phyloP scores from a whole-genome alignment of 2,329 filamentous ascomycete genomes.

The Thermoascus crustaceus region DNA sequence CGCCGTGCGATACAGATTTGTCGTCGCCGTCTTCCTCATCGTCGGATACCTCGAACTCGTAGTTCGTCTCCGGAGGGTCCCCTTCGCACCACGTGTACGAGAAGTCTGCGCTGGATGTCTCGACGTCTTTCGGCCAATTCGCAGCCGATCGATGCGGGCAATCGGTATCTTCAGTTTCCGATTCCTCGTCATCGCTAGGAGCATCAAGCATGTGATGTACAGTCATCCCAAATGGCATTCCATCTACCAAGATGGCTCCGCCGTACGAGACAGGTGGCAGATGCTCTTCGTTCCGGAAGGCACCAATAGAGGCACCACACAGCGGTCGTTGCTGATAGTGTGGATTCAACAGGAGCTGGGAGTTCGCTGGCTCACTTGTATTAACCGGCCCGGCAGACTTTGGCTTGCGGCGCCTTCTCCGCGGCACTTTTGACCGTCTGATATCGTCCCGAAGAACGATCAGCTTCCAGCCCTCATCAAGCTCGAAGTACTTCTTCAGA shows the following conservation, averaged over 20 bases:
- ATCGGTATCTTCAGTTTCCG: constrained; percentile 27
- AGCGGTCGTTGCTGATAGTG: constrained; percentile 69
- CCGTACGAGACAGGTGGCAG: constrained; percentile 87
- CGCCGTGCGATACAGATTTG: constrained; percentile 27
- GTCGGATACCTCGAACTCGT: constrained; percentile 47
- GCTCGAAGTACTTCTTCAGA: constrained; percentile 50
- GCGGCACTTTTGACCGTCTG: constrained; percentile 45
- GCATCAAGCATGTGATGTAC: constrained; percentile 91
- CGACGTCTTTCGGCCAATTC: constrained; percentile 22
- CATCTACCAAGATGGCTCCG: constrained; percentile 76
- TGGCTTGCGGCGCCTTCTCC: constrained; percentile 32
- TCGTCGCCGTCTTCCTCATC: constrained; percentile 43
- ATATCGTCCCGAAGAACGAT: constrained; percentile 54
- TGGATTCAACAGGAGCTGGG: constrained; percentile 48
- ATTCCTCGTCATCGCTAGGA: constrained; percentile 47
- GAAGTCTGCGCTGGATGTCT: constrained; percentile 21
- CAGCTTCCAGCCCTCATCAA: constrained; percentile 50
- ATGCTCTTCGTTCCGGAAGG: constrained; percentile 76
- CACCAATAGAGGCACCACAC: constrained; percentile 88
- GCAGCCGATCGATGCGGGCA: constrained; percentile 39
- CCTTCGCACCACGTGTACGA: constrained; percentile 33
- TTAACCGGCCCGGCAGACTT: constrained; percentile 22
- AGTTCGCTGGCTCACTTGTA: constrained; percentile 18
- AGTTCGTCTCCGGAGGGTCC: constrained; percentile 28
- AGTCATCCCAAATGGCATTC: constrained; percentile 83